Conservation (phyloP, 2,329 filamentous ascomycete genomes). For the Aspergillus pseudoterreus region DNA sequence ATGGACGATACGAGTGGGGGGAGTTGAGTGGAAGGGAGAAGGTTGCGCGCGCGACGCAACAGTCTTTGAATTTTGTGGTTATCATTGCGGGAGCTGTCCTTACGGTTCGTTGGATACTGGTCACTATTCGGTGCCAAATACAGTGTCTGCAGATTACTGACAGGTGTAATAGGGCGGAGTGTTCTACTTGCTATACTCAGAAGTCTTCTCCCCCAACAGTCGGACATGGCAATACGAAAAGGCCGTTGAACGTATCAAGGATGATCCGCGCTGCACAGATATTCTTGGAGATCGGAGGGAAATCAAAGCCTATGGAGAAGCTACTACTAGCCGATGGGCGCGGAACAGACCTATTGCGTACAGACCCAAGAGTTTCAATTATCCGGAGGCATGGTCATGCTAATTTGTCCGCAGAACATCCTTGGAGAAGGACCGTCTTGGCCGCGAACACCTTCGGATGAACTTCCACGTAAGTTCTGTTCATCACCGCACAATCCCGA, state of each 20-base stretch:
- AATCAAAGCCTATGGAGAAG: conserved; percentile 78
- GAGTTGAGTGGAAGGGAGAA: conserved; percentile 75
- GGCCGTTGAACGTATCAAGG: conserved; percentile 73
- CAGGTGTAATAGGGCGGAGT: conserved; percentile 62
- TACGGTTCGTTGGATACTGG: conserved; percentile 55
- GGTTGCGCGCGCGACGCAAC: conserved; percentile 78
- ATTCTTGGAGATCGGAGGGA: conserved; percentile 71
- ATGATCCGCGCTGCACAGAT: conserved; percentile 65
- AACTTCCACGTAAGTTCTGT: conserved; percentile 67
- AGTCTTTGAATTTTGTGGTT: conserved; percentile 81
- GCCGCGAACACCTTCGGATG: conserved; percentile 77
- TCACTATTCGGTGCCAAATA: not conserved
- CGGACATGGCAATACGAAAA: conserved; percentile 86
- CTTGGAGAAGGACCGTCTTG: conserved; percentile 65
- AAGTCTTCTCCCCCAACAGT: conserved; percentile 80
- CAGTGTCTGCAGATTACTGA: not conserved
- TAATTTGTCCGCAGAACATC: conserved; percentile 51
- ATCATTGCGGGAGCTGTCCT: conserved; percentile 70
- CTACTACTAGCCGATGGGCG: conserved; percentile 78
- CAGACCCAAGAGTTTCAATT: conserved; percentile 10
- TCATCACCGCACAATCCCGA: not conserved
- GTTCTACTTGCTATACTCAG: conserved; percentile 70
- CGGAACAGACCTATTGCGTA: conserved; percentile 55
- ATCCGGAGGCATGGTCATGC: not conserved
- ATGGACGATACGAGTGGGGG: conserved; percentile 76